phyloP scores from a whole-genome alignment of 805 yeast genomes.

The Tanozyma kutaoensis region DNA sequence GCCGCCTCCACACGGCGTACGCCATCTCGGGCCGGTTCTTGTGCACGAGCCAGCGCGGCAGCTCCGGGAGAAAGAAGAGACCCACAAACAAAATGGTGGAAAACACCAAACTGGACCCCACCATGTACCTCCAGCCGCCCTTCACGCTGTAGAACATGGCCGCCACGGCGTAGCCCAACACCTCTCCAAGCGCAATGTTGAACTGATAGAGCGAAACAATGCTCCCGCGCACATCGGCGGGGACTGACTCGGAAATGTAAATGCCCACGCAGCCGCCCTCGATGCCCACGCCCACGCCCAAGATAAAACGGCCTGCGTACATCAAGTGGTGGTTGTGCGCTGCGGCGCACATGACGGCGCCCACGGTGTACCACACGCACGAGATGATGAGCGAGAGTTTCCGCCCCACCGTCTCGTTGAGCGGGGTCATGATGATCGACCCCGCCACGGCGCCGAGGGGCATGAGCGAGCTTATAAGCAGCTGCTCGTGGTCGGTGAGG shows the following conservation, averaged over 20 bases:
- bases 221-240: slow-evolving; percentile 44
- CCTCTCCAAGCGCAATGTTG: slow-evolving; percentile 55
- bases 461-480: slow-evolving; percentile 46
- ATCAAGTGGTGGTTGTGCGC: slow-evolving; percentile 19
- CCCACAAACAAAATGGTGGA: slow-evolving; percentile 39
- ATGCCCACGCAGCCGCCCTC: slow-evolving; percentile 56
- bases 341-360: slow-evolving; percentile 43
- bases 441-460: slow-evolving; percentile 63
- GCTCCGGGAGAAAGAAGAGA: slow-evolving; percentile 43
- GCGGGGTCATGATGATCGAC: slow-evolving; percentile 44
- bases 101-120: slow-evolving; percentile 49
- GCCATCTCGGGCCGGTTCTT: slow-evolving; percentile 40
- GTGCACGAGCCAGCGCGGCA: slow-evolving; percentile 46
- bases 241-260: slow-evolving; percentile 49
- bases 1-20: slow-evolving; percentile 39
- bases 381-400: slow-evolving; percentile 40
- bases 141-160: slow-evolving; percentile 44
- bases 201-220: slow-evolving; percentile 52
- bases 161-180: slow-evolving; percentile 49
- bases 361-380: slow-evolving; percentile 46
- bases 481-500: slow-evolving; percentile 28
- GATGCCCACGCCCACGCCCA: slow-evolving; percentile 55
- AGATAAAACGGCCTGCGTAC: slow-evolving; percentile 42
- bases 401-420: slow-evolving; percentile 43
- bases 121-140: slow-evolving; percentile 55